phyloP scores from a whole-genome alignment of 805 yeast species.

The Cyberlindnera samutprakarnensis region DNA sequence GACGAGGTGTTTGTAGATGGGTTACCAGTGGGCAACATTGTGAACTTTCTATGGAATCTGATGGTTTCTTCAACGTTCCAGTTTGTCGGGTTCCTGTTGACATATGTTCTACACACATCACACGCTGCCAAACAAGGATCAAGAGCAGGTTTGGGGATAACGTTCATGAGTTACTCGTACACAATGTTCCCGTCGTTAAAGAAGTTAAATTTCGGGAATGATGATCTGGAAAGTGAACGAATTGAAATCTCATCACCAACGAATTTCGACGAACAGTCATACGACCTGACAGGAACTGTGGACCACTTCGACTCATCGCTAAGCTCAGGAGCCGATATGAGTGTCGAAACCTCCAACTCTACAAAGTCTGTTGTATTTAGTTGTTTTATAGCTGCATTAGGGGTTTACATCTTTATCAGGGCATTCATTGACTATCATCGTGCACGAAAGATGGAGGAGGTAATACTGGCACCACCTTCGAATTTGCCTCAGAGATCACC shows the following conservation, averaged over 20 bases:
- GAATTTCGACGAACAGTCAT: conserved; percentile 35
- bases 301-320: conserved; percentile 19
- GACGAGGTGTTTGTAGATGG: conserved; percentile 95
- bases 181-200: conserved; percentile 40
- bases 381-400: conserved; percentile 56
- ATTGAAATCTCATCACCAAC: conserved; percentile 54
- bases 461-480: conserved; percentile 41
- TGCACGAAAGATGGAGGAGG: conserved; percentile 71
- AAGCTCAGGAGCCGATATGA: conserved; percentile 14
- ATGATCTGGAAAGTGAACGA: conserved; percentile 23
- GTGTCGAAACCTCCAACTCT: conserved; percentile 4
- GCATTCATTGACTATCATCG: conserved; percentile 65
- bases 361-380: conserved; percentile 35
- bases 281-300: conserved; percentile 18
- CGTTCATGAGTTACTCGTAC: conserved; percentile 67
- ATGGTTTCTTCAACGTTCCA: conserved; percentile 89
- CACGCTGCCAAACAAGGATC: conserved; percentile 97
- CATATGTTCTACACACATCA: conserved; percentile 87
- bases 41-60: conserved; percentile 84
- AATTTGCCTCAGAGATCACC: too few species aligned
- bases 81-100: conserved; percentile 84
- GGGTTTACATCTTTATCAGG: conserved; percentile 55
- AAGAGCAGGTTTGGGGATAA: conserved; percentile 82
- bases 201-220: conserved; percentile 19
- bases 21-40: conserved; percentile 87